Conservation (phyloP, 176 grass and related monocot species). For the Oryza punctata region DNA sequence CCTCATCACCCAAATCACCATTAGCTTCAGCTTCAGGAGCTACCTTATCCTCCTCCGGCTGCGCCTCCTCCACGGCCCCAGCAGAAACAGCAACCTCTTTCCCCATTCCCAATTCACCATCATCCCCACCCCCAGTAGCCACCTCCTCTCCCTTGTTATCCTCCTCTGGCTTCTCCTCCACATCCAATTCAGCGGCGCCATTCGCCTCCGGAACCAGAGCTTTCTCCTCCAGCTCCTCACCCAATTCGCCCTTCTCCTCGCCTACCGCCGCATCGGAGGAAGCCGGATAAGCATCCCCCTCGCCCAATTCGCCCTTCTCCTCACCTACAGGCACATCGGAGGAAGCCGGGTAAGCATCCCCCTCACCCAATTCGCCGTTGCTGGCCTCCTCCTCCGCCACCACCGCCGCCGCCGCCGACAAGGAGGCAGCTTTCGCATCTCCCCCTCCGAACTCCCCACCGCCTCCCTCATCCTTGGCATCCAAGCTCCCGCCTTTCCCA, state of each 20-base stretch:
- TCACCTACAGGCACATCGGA: constrained; percentile 11
- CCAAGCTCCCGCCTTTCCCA: neutral
- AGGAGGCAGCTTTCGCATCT: constrained; percentile 6
- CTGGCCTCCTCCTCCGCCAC: neutral
- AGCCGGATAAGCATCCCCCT: constrained; percentile 22
- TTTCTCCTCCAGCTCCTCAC: neutral
- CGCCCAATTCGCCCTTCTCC: constrained; percentile 31
- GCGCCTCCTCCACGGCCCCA: neutral
- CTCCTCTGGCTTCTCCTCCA: constrained; percentile 20
- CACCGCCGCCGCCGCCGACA: neutral
- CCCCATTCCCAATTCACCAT: neutral
- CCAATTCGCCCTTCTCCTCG: constrained; percentile 27
- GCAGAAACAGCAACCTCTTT: constrained; percentile 4
- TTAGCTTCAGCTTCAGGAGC: constrained; percentile 19
- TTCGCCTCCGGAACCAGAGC: neutral
- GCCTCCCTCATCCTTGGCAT: neutral
- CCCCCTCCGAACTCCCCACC: neutral
- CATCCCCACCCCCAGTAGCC: neutral
- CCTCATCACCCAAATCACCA: constrained; percentile 28
- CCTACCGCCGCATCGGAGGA: constrained; percentile 1
- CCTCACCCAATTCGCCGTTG: constrained; percentile 32
- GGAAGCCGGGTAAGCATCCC: constrained; percentile 20
- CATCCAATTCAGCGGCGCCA: neutral
- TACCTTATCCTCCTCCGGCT: constrained; percentile 24
- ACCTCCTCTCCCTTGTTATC: constrained; percentile 10